A percentile compares a stretch with the other conserved stretches of the same genome.
Conservation (phyloP, 768 basidiomycete species). For the Daedaleopsis nitida region DNA sequence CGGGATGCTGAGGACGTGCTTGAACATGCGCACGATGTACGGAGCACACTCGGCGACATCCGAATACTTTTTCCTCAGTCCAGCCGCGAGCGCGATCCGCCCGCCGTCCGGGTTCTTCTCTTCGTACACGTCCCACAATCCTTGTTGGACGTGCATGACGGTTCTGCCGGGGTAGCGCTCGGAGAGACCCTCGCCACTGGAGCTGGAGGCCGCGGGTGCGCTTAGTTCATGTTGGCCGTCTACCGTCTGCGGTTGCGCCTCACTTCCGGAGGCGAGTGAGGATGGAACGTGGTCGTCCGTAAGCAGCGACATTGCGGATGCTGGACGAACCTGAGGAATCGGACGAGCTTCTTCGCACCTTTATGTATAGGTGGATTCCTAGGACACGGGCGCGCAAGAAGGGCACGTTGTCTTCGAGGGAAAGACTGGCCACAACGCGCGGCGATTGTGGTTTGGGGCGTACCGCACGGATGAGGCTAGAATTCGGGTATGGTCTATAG, state of each 20-base stretch:
- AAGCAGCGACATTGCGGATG: background rate
- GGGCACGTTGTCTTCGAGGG: no score
- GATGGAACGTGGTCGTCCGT: no score
- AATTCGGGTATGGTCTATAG: no score
- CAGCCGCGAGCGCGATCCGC: slow-evolving; percentile 7
- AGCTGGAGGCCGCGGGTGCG: background rate
- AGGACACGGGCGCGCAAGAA: background rate
- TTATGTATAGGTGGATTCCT: background rate
- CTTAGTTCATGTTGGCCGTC: background rate
- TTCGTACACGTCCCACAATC: slow-evolving; percentile 78
- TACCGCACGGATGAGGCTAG: no score
- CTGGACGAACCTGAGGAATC: background rate
- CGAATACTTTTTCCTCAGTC: slow-evolving; percentile 48
- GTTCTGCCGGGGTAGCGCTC: background rate
- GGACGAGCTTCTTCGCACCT: background rate
- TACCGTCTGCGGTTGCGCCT: no score
- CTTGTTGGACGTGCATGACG: slow-evolving; percentile 58
- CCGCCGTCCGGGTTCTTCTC: slow-evolving; percentile 40
- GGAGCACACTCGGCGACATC: slow-evolving; percentile 47
- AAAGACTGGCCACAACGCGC: no score
- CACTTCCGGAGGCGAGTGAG: no score
- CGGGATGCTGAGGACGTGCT: slow-evolving; percentile 54
- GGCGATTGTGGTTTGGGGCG: no score
- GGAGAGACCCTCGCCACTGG: background rate
- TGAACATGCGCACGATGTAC: slow-evolving; percentile 65